These are phyloP conservation scores for Mortierella hygrophila DNA, from an alignment of 192 early-diverging fungal species.

Conservation along the genomic window DNA sequence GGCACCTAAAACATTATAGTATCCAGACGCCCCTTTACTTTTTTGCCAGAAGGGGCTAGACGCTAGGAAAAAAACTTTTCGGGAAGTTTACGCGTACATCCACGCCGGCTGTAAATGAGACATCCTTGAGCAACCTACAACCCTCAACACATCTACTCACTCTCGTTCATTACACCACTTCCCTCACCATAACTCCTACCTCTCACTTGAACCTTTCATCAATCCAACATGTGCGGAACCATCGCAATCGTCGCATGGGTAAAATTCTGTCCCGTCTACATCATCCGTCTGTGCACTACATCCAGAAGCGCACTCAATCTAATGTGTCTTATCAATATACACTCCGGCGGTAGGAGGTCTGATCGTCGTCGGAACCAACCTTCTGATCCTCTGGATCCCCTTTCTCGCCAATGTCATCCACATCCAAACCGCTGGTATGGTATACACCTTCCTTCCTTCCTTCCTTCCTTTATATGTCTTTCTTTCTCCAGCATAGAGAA, in stretches of 20 bases:
- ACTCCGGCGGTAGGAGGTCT: background rate
- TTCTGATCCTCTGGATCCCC: constrained; percentile 11
- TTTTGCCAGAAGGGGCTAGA: too few relatives aligned
- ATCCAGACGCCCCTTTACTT: too few relatives aligned
- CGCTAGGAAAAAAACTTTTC: too few relatives aligned
- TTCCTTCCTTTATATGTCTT: too few relatives aligned
- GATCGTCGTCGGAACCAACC: background rate
- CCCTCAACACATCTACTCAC: too few relatives aligned
- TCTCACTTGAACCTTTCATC: background rate
- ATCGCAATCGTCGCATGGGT: background rate
- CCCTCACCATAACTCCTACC: background rate
- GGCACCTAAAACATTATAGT: too few relatives aligned
- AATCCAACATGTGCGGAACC: background rate
- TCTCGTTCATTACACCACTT: background rate
- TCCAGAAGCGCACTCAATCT: background rate
- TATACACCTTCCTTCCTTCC: background rate
- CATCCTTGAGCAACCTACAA: too few relatives aligned
- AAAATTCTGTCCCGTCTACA: background rate
- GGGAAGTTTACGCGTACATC: too few relatives aligned
- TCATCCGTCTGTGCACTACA: background rate
- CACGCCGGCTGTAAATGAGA: too few relatives aligned
- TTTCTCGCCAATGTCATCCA: constrained; percentile 2
- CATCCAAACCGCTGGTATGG: background rate
- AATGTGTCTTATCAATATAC: background rate
- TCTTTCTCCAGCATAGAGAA: too few relatives aligned